These are phyloP conservation scores for Arthrobotrys musiformis DNA, from an alignment of 2,329 filamentous ascomycete species.

Conservation along the genomic window DNA sequence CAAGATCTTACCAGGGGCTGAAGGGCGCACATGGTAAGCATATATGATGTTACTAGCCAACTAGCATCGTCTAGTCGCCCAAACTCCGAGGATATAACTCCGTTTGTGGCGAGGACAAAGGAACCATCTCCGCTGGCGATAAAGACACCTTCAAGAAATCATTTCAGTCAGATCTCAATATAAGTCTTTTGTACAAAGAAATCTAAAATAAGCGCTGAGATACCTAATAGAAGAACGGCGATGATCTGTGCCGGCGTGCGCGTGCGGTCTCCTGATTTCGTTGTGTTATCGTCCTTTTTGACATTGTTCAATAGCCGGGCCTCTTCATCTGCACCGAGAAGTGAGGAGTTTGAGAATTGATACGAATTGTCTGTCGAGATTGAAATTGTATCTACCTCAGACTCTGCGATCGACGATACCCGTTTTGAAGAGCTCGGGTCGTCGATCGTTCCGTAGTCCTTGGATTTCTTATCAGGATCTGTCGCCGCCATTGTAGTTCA, in stretches of 20 bases:
- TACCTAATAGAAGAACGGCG: constrained; percentile 41
- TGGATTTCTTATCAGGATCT: not conserved
- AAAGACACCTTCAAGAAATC: constrained; percentile 68
- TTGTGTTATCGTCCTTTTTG: not conserved
- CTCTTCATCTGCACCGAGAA: constrained; percentile 35
- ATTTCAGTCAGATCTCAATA: not conserved
- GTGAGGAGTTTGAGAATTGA: constrained; percentile 31
- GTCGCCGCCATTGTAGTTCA: not conserved
- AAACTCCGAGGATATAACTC: constrained; percentile 72
- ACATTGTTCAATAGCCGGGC: constrained; percentile 12
- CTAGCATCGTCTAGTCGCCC: constrained; percentile 69
- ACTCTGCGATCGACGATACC: constrained; percentile 18
- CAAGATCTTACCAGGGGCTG: constrained; percentile 66
- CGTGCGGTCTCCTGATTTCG: not conserved
- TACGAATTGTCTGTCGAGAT: constrained; percentile 38
- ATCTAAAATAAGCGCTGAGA: not conserved
- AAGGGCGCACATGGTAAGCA: constrained; percentile 67
- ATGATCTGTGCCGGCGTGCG: constrained; percentile 41
- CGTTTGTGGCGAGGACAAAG: constrained; percentile 74
- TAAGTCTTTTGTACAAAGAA: no score
- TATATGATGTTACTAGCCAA: constrained; percentile 70
- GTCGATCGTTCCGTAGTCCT: not conserved
- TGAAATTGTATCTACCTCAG: constrained; percentile 39
- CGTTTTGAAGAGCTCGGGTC: constrained; percentile 14
- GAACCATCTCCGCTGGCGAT: constrained; percentile 73